Percentiles rank a stretch among this genome's conserved stretches.
Conservation (phyloP, 768 basidiomycete genomes). For the Chlorophyllum brunneum region DNA sequence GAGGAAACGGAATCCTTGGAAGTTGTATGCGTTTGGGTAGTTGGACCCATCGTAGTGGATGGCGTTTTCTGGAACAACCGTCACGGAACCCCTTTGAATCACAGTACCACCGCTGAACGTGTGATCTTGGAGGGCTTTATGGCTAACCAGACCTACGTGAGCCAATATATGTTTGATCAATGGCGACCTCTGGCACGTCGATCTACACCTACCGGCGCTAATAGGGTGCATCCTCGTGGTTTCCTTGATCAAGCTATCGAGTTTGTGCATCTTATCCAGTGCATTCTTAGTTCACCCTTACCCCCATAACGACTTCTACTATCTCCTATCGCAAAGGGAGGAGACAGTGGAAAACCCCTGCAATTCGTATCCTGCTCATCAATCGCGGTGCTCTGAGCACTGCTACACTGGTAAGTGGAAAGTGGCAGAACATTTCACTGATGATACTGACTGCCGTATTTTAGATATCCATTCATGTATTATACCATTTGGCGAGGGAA, state of each 20-base stretch:
- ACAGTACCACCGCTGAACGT: constrained; percentile 40
- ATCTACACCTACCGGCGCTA: constrained; percentile 1
- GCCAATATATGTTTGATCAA: background rate
- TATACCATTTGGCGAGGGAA: no score
- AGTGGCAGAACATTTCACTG: no score
- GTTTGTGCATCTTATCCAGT: constrained; percentile 11
- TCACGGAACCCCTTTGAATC: constrained; percentile 33
- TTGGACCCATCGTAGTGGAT: constrained; percentile 27
- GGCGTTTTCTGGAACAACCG: constrained; percentile 25
- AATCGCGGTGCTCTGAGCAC: no score
- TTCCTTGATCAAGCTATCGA: constrained; percentile 17
- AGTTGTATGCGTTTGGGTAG: constrained; percentile 30
- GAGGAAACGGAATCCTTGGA: constrained; percentile 40
- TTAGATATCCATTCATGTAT: no score
- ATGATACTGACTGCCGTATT: no score
- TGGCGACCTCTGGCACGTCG: background rate
- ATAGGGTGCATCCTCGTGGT: constrained; percentile 13
- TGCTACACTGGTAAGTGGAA: no score
- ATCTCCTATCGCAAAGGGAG: constrained; percentile 40
- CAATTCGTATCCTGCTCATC: constrained; percentile 15
- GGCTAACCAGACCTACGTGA: constrained; percentile 20
- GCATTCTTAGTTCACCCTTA: constrained; percentile 28
- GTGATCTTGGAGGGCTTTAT: constrained; percentile 33
- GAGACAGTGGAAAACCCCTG: no score
- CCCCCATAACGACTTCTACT: constrained; percentile 28